Conservation (phyloP, 768 basidiomycete species). For the Cystobasidium tubakii region DNA sequence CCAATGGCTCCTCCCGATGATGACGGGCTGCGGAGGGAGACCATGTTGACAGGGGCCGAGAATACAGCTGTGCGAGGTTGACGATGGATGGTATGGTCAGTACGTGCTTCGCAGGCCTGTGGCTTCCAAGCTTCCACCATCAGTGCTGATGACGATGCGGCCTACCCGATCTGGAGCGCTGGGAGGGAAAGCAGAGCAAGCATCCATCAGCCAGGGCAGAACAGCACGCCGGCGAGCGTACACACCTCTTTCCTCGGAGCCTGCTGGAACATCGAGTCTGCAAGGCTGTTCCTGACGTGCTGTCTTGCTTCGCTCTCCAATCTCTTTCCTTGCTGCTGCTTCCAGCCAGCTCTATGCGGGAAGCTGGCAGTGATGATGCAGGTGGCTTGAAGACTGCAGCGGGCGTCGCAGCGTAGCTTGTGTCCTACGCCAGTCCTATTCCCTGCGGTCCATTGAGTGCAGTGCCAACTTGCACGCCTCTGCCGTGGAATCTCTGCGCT, state of each 20-base stretch:
- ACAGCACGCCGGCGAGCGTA: background rate
- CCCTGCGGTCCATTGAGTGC: background rate
- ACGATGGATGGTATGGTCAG: background rate
- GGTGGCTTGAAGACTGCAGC: background rate
- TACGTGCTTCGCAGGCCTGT: background rate
- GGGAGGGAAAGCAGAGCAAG: background rate
- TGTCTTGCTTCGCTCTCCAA: background rate
- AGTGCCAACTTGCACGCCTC: background rate
- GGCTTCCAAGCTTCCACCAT: background rate
- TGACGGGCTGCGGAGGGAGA: slow-evolving; percentile 8
- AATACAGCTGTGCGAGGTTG: background rate
- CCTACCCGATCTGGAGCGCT: slow-evolving; percentile 18
- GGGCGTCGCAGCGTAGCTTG: background rate
- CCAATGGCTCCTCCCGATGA: background rate
- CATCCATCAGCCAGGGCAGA: background rate
- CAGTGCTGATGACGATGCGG: background rate
- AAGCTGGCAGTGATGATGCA: background rate
- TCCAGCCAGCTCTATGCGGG: no score
- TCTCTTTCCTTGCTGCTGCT: background rate
- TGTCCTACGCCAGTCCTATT: no score
- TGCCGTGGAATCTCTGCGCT: no score
- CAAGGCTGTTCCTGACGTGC: background rate
- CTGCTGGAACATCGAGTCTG: slow-evolving; percentile 24
- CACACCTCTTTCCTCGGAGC: slow-evolving; percentile 28
- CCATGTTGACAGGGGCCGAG: slow-evolving; percentile 33